A percentile compares a stretch with the other conserved stretches of the same genome.
phyloP scores from a whole-genome alignment of 768 basidiomycete species.

The Hypholoma fasciculare region DNA sequence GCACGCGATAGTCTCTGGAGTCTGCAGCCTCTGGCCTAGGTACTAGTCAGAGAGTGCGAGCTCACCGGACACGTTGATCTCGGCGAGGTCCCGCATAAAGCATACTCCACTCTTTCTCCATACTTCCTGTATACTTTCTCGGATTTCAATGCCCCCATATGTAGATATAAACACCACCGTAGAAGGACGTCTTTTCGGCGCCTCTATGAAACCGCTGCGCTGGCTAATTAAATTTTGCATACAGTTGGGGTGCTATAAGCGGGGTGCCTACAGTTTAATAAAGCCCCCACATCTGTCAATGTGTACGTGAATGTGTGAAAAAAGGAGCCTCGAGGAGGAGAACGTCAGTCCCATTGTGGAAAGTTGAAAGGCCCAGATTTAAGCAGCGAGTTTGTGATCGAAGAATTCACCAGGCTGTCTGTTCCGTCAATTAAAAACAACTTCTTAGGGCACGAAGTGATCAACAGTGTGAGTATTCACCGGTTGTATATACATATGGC shows the following conservation, averaged over 20 bases:
- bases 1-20: conserved; percentile 33
- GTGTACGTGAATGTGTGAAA: conserved; percentile 54
- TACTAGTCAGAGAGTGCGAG: conserved; percentile 48
- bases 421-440: conserved; percentile 21
- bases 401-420: conserved; percentile 35
- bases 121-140: conserved; percentile 50
- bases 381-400: conserved; percentile 24
- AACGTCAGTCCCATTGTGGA: conserved; percentile 12
- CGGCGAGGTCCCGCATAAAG: conserved; percentile 67
- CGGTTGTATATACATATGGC: neutral
- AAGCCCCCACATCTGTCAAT: conserved; percentile 54
- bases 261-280: conserved; percentile 44
- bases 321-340: conserved; percentile 40
- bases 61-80: conserved; percentile 56
- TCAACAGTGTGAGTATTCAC: neutral
- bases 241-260: neutral
- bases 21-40: conserved; percentile 42
- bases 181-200: conserved; percentile 55
- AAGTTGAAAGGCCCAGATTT: conserved; percentile 2
- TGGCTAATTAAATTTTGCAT: conserved; percentile 4
- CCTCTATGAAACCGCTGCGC: conserved; percentile 54
- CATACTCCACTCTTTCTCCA: conserved; percentile 45
- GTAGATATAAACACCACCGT: too few species aligned
- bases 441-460: neutral
- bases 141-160: conserved; percentile 37